A percentile compares a stretch with the other conserved stretches of the same genome.
phyloP scores from a whole-genome alignment of 202 grass and related monocot genomes.

The Sporobolus alterniflorus region DNA sequence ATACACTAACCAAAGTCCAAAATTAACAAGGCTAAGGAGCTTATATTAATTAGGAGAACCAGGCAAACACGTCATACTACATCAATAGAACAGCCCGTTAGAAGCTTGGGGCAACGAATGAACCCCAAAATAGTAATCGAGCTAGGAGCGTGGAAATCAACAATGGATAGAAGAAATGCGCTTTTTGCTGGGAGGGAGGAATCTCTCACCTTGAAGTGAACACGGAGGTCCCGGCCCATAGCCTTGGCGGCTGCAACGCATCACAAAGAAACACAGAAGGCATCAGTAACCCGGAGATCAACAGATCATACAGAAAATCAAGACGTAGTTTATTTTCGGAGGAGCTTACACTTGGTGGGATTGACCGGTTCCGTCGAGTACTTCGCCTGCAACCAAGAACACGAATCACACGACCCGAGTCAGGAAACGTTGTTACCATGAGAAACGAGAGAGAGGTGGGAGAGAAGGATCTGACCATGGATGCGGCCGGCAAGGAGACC shows the following conservation, averaged over 20 bases:
- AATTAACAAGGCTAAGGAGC: neutral
- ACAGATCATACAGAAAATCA: neutral
- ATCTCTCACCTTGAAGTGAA: constrained; percentile 71
- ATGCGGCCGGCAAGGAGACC: neutral
- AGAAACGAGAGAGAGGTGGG: neutral
- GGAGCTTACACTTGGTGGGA: constrained; percentile 65
- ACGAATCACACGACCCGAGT: neutral
- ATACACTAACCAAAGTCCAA: too few species aligned
- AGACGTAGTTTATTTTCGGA: neutral
- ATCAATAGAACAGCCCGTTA: too few species aligned
- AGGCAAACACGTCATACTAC: too few species aligned
- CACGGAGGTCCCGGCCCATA: constrained; percentile 69
- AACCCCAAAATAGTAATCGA: neutral
- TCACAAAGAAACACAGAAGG: neutral
- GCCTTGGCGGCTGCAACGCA: constrained; percentile 61
- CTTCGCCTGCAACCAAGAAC: constrained; percentile 48
- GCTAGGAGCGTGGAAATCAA: neutral
- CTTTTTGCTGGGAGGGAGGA: neutral
- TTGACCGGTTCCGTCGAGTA: constrained; percentile 64
- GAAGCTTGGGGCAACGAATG: neutral
- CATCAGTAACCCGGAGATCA: constrained; percentile 25
- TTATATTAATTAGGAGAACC: too few species aligned
- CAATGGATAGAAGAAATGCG: neutral
- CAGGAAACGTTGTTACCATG: neutral
- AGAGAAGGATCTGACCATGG: constrained; percentile 31